phyloP scores from a whole-genome alignment of 352 stramenopile genomes.

The Phytophthora agathidicida region DNA sequence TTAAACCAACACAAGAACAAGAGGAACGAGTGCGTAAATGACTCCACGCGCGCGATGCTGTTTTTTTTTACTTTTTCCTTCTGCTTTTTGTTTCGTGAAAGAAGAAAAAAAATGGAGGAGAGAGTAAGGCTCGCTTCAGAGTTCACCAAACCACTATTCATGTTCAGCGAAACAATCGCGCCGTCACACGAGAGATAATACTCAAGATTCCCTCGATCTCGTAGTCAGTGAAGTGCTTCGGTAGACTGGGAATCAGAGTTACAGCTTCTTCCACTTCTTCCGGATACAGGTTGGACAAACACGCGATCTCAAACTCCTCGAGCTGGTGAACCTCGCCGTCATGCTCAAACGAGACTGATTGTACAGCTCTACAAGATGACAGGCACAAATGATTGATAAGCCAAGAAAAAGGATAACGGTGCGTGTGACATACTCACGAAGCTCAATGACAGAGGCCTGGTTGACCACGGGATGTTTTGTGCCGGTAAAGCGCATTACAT shows the following conservation, averaged over 20 bases:
- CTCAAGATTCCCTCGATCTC: slow-evolving; percentile 87
- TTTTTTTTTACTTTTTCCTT: too few species aligned
- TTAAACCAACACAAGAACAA: slow-evolving; percentile 16
- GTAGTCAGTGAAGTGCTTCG: slow-evolving; percentile 81
- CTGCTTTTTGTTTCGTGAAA: too few species aligned
- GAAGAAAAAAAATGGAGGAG: too few species aligned
- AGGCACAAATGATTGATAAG: background rate
- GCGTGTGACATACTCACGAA: slow-evolving; percentile 85
- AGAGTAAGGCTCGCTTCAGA: too few species aligned
- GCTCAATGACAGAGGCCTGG: slow-evolving; percentile 84
- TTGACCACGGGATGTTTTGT: slow-evolving; percentile 88
- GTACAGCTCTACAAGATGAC: slow-evolving; percentile 57
- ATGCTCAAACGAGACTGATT: slow-evolving; percentile 73
- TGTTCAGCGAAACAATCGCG: slow-evolving; percentile 65
- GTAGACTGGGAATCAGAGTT: slow-evolving; percentile 79
- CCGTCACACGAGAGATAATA: slow-evolving; percentile 76
- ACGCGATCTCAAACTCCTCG: slow-evolving; percentile 88
- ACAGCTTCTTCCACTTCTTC: slow-evolving; percentile 86
- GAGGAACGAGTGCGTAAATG: slow-evolving; percentile 4
- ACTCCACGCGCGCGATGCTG: background rate
- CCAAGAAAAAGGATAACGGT: too few species aligned
- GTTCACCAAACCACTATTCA: background rate
- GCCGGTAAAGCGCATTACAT: slow-evolving; percentile 87
- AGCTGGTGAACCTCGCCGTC: slow-evolving; percentile 75
- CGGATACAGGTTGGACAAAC: slow-evolving; percentile 84